Evolutionary conservation across 2,329 filamentous ascomycete genomes (phyloP).

Genomic region (Teratosphaeria destructans): DNA sequence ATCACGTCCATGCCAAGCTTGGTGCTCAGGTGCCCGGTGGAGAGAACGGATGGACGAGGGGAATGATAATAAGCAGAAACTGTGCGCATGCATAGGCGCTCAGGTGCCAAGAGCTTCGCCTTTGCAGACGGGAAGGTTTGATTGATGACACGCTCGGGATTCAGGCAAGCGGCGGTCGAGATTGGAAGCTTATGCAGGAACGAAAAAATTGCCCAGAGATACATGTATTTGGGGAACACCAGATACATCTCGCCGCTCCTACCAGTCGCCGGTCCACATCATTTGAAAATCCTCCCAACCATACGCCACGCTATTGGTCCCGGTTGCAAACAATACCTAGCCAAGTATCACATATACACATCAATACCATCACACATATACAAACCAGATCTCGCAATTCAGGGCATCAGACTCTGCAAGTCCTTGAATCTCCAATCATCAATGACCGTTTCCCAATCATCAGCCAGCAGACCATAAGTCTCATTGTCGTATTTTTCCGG

Average conservation of each 20-base stretch:
- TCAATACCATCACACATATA: not conserved
- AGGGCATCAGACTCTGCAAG: slow-evolving; percentile 14
- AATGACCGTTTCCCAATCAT: slow-evolving; percentile 49
- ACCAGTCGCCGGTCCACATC: not conserved
- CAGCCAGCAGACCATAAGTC: slow-evolving; percentile 50
- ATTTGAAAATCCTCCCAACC: not conserved
- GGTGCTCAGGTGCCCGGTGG: slow-evolving; percentile 4
- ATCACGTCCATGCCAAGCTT: slow-evolving; percentile 6
- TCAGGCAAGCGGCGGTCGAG: no score
- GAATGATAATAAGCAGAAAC: not conserved
- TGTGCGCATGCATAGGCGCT: not conserved
- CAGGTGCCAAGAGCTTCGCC: no score
- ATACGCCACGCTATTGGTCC: not conserved
- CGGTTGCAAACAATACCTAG: not conserved
- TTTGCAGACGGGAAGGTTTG: no score
- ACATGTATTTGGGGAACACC: not conserved
- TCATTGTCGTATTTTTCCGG: slow-evolving; percentile 47
- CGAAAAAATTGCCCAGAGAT: no score
- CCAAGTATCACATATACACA: not conserved
- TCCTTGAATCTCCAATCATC: slow-evolving; percentile 17
- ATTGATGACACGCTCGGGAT: no score
- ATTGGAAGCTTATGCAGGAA: no score
- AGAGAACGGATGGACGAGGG: slow-evolving; percentile 4
- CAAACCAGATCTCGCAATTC: not conserved
- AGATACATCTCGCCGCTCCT: not conserved